Base-by-base conservation (phyloP, 2,329 filamentous ascomycete species). In the Trichophyton equinum region DNA sequence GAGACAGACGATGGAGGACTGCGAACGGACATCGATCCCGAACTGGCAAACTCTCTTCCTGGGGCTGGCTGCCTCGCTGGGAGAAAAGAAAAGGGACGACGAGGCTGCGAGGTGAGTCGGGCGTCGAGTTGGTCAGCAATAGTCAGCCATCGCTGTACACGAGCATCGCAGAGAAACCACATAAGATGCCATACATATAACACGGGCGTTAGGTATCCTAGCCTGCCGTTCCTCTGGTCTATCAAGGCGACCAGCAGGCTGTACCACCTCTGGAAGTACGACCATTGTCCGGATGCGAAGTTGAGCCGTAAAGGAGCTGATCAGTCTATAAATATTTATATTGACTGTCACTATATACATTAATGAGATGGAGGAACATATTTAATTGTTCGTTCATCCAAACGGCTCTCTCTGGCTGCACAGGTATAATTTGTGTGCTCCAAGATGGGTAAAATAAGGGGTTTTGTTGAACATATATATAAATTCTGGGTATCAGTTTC, bases 401-500 rank as follows among this genome's bases (percentile, higher is more conserved):
- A 51, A 53, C n/a, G n/a, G 49, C 6, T 22, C n/a, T 47, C 11
- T 22, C 18, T 47, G 8, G 18, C 8, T 11, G 20, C 44, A 33
- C 22, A 22, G 20, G 33, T 38, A 30, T 30, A 38, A 9, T 38
- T 38, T 9, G 6, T 18, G n/a, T 47, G 44, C 18, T 33, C 22
- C 22, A 25, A 53, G 22, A n/a, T 25, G n/a, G 7, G n/a, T 30
- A 53, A 33, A 30, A 53, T 30, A 53, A 18, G 4, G 49, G 49
- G 11, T 38, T 38, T 38, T 38, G 18, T 53, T 53, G 49, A 53
- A 53, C 22, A 33, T 30, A 30, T 49, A 49, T 47, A 49, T 49
- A 27, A 44, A 44, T 53, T 33, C 49, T 33, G 49, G 49, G 49
- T 53, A 53, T 53, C 49, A 53, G 49, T 53, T 53, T 53, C 22